Evolutionary conservation across 495 filamentous ascomycete genomes (phyloP), one percentile per base, ranked within the genome.

Genomic region (Podospora tetraspora): DNA sequence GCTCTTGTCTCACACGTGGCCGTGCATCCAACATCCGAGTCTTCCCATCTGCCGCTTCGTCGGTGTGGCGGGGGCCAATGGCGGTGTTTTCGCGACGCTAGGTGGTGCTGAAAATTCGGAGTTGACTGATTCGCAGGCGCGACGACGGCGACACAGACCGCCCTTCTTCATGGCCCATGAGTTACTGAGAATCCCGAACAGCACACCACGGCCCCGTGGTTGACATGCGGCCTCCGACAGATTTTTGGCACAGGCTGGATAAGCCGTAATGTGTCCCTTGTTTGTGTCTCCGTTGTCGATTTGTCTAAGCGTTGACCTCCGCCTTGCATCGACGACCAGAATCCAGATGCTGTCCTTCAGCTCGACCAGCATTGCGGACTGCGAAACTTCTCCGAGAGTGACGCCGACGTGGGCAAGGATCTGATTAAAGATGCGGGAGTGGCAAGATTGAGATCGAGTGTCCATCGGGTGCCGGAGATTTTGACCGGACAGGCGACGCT

Each of bases 1-100:
- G 32, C 24, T 30, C 29, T 37, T 58, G 68, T 70, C 68, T 70
- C 68, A 70, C 68, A 70, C 58, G 59, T 59, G 63, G 58, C 66
- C 66, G 29, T 63, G 24, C 65, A 43, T 27, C 10, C 11, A 66
- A 57, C 64, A 52, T 34, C 21, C 23, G 37, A 24, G 29, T 30
- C 57, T 43, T 66, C 34, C 8, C 58, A 16, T 60, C 27, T 29
- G 61, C 57, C 65, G 21, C 58, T 43, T 24, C 56, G 27, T 37
- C 57, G 65, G 57, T 66, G 65, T 34, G 30, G 57, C n/a, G 29
- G 37, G 12, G 58, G 58, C 65, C 65, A 66, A 66, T 66, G 57
- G 63, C 16, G 43, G n/a, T 52, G 43, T 52, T 52, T 52, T 52
- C 43, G 43, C 43, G 43, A 19, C 43, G 16, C 43, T 19, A n/a